phyloP scores from a whole-genome alignment of 1,284 basidiomycete species.

The Earliella scabrosa region DNA sequence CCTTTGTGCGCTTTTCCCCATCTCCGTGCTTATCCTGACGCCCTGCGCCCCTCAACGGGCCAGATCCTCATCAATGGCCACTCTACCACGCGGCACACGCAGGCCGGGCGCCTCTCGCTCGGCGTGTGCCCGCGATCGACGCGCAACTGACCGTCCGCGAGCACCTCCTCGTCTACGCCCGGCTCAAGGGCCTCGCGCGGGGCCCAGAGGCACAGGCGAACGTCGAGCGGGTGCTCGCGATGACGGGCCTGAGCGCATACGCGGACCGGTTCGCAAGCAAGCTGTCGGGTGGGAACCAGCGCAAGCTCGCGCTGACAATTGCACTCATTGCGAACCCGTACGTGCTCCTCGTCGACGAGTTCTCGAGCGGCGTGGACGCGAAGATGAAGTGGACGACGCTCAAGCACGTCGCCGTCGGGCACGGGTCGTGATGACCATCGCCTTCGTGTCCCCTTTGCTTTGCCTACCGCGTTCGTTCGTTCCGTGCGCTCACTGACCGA shows the following conservation, averaged over 20 bases:
- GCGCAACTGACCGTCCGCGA: slow-evolving; percentile 77
- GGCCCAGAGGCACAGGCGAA: slow-evolving; percentile 56
- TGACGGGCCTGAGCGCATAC: slow-evolving; percentile 63
- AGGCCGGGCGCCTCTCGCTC: slow-evolving; percentile 63
- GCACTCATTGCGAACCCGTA: slow-evolving; percentile 80
- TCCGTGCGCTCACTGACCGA: not conserved
- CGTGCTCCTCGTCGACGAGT: slow-evolving; percentile 83
- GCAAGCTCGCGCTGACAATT: slow-evolving; percentile 81
- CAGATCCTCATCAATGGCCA: slow-evolving; percentile 68
- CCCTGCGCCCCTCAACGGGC: slow-evolving; percentile 58
- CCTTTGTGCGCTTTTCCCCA: not conserved
- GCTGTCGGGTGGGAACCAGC: slow-evolving; percentile 80
- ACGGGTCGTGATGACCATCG: slow-evolving; percentile 67
- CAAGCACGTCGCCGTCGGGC: slow-evolving; percentile 62
- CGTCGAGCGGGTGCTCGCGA: slow-evolving; percentile 61
- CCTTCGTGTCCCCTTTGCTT: slow-evolving; percentile 70
- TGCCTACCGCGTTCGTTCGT: too few relatives aligned
- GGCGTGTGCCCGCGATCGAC: slow-evolving; percentile 86
- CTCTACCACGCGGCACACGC: slow-evolving; percentile 65
- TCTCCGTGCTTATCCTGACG: not conserved
- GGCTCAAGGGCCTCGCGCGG: slow-evolving; percentile 67
- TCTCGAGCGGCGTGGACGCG: slow-evolving; percentile 82
- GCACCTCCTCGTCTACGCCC: slow-evolving; percentile 71
- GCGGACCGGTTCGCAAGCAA: slow-evolving; percentile 73
- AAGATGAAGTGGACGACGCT: slow-evolving; percentile 86